Conservation (phyloP, 1,284 basidiomycete species). For the Agroathelia rolfsii region DNA sequence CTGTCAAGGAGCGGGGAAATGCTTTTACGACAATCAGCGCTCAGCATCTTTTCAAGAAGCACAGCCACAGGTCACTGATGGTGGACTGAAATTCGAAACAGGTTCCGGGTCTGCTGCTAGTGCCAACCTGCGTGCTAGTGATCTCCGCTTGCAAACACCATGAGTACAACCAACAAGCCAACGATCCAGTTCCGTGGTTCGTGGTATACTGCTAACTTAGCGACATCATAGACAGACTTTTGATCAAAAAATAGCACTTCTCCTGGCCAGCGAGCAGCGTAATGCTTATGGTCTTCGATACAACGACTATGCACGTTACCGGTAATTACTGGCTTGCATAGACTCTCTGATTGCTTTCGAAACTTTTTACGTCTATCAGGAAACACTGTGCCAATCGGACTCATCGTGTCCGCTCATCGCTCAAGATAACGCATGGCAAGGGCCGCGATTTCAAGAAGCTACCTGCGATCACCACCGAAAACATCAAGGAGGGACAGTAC, state of each 20-base stretch:
- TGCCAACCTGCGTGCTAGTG: no score
- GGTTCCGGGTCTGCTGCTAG: no score
- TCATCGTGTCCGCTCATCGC: conserved; percentile 75
- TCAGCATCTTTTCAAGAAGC: no score
- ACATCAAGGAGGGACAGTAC: conserved; percentile 73
- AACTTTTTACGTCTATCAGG: conserved; percentile 27
- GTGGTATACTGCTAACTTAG: no score
- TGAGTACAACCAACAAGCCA: no score
- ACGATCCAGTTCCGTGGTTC: no score
- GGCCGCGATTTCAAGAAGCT: conserved; percentile 84
- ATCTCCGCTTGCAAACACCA: no score
- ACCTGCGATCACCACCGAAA: conserved; percentile 52
- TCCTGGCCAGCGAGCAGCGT: conserved; percentile 81
- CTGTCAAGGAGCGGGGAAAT: no score
- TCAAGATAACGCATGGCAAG: conserved; percentile 83
- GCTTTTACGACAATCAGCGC: no score
- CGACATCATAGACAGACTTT: no score
- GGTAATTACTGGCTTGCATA: conserved; percentile 32
- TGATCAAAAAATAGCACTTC: conserved; percentile 72
- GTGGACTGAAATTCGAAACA: no score
- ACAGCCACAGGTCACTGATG: no score
- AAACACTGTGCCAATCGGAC: conserved; percentile 88
- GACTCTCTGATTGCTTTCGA: neutral
- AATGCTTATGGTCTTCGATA: conserved; percentile 87
- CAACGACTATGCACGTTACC: conserved; percentile 79